Conservation (phyloP, 2,329 filamentous ascomycete species). For the Didymella keratinophila region DNA sequence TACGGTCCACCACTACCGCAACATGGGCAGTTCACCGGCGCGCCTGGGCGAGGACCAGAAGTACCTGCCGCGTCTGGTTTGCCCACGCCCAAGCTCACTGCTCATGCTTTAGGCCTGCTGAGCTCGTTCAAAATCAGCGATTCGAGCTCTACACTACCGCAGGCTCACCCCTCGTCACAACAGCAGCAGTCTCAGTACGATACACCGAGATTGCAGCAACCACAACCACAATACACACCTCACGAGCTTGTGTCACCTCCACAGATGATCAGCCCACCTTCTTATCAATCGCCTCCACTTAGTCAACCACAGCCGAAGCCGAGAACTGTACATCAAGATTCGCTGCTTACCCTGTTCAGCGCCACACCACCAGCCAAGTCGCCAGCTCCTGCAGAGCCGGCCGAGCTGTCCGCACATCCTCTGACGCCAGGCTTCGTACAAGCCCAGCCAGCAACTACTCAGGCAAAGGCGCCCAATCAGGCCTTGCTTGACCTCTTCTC, state of each 20-base stretch:
- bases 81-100: slow-evolving; percentile 65
- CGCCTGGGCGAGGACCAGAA: slow-evolving; percentile 50
- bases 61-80: slow-evolving; percentile 65
- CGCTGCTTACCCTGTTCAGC: slow-evolving; percentile 57
- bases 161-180: slow-evolving; percentile 14
- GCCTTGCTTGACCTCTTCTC: slow-evolving; percentile 32
- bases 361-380: slow-evolving; percentile 36
- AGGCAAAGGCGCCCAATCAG: slow-evolving; percentile 27
- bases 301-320: slow-evolving; percentile 46
- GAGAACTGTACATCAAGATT: slow-evolving; percentile 54
- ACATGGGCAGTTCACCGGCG: slow-evolving; percentile 42
- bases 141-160: slow-evolving; percentile 30
- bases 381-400: slow-evolving; percentile 46
- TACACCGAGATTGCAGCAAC: slow-evolving; percentile 36
- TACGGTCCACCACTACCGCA: slow-evolving; percentile 46
- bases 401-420: slow-evolving; percentile 57
- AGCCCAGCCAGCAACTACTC: slow-evolving; percentile 32
- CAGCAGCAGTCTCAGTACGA: slow-evolving; percentile 30
- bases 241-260: slow-evolving; percentile 40
- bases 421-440: slow-evolving; percentile 45
- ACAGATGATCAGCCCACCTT: slow-evolving; percentile 39
- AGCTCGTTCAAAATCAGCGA: slow-evolving; percentile 62
- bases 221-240: slow-evolving; percentile 30
- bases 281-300: slow-evolving; percentile 41
- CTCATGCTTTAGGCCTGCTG: slow-evolving; percentile 65